Evolutionary conservation across 2,329 filamentous ascomycete species (phyloP).

Genomic region (Geoglossum cookeanum): DNA sequence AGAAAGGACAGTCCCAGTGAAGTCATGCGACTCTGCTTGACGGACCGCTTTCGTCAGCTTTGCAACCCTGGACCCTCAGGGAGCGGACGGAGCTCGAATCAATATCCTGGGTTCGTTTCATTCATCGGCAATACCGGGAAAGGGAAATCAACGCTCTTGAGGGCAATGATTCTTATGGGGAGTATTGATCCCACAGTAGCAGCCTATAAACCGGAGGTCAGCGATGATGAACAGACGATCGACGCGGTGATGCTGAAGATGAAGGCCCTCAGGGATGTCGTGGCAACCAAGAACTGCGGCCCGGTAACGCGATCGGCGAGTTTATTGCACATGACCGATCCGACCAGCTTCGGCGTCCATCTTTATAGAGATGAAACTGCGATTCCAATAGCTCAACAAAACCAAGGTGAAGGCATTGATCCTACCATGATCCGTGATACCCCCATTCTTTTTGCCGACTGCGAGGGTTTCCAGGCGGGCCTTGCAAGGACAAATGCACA

Average conservation of each 20-base stretch:
- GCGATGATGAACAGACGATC: not conserved
- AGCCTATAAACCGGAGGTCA: constrained; percentile 1
- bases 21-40: not conserved
- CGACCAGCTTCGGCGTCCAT: constrained; percentile 12
- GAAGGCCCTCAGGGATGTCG: not conserved
- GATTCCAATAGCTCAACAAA: not conserved
- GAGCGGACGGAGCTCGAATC: constrained; percentile 3
- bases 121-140: constrained; percentile 11
- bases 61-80: constrained; percentile 6
- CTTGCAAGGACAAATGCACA: constrained; percentile 8
- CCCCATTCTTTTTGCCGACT: constrained; percentile 12
- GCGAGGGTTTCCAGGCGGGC: constrained; percentile 11
- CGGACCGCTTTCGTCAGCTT: constrained; percentile 3
- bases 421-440: not conserved
- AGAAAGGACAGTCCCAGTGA: not conserved
- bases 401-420: not conserved
- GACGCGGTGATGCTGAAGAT: too few relatives aligned
- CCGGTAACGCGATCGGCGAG: constrained; percentile 8
- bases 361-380: constrained; percentile 9
- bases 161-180: constrained; percentile 12
- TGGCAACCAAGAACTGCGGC: not conserved
- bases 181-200: constrained; percentile 4
- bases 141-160: constrained; percentile 12
- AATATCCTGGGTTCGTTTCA: constrained; percentile 12
- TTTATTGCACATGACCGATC: constrained; percentile 7